Percentiles rank a stretch among this genome's conserved stretches.
These are phyloP conservation scores for Petunia hybrid DNA, from an alignment of 305 asterid genomes.

Conservation along the genomic window DNA sequence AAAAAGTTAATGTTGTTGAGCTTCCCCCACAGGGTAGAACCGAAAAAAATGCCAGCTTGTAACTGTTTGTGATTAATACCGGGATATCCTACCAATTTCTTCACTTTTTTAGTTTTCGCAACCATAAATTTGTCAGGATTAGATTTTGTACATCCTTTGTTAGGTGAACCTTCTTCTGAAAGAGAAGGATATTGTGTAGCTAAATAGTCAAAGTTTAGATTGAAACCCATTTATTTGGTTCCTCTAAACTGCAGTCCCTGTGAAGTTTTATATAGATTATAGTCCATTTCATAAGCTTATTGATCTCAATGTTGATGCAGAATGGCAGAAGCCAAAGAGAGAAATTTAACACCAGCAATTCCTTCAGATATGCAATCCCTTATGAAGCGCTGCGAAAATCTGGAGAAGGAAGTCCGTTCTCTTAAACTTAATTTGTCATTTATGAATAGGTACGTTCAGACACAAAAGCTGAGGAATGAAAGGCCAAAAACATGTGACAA, in stretches of 20 bases:
- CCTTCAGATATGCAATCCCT: conserved; percentile 82
- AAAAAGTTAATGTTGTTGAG: not conserved
- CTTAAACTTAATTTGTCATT: conserved; percentile 86
- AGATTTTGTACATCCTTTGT: not conserved
- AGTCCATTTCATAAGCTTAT: not conserved
- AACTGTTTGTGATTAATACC: not conserved
- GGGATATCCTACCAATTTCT: not conserved
- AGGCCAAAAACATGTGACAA: conserved; percentile 1
- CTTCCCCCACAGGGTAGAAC: conserved; percentile 1
- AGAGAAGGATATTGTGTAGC: not conserved
- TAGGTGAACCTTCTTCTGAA: not conserved
- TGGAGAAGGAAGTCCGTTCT: conserved; percentile 90
- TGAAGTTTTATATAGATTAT: not conserved
- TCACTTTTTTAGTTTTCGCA: not conserved
- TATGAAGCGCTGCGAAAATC: conserved; percentile 78
- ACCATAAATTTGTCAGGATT: not conserved
- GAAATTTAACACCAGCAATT: conserved; percentile 68
- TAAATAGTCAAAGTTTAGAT: not conserved
- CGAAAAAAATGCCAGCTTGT: not conserved
- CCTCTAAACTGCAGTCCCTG: not conserved
- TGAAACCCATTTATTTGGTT: not conserved
- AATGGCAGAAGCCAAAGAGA: conserved; percentile 98
- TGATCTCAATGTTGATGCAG: conserved; percentile 44
- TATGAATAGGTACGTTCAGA: conserved; percentile 71
- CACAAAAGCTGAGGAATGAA: not conserved